Evolutionary conservation across 2,329 filamentous ascomycete genomes (phyloP), one percentile per base, ranked within the genome.

Genomic region (Pseudogymnoascus sp.): DNA sequence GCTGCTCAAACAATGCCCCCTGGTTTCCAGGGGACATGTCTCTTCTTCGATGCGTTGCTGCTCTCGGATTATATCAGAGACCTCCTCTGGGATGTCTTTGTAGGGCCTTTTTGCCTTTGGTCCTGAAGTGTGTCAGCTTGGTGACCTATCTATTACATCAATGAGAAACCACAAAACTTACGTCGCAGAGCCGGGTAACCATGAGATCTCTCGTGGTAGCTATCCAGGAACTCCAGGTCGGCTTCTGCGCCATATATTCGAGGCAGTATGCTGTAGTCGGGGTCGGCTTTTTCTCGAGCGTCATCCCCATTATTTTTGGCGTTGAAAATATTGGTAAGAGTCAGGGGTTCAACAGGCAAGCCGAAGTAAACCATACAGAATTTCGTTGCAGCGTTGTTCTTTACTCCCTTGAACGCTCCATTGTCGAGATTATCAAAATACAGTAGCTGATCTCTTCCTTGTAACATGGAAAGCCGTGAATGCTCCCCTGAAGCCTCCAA

Each of bases 301-400:
- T 69, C 67, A 17, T 69, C 58, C 6, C 63, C 35, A 27, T 68
- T 62, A 10, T 60, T 58, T 13, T 9, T 31, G 2, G 65, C 63
- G 10, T 64, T 63, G 3, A 61, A n/a, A 12, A 71, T 62, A 41
- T 72, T 72, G n/a, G 65, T 68, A 2, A 55, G 10, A 9, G 69
- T 70, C 15, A 71, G 33, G 5, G 69, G 65, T 27, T 65, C 67
- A 25, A 73, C 66, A 6, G 71, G 71, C 8, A 72, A 62, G 10
- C 71, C 71, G 58, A 71, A 73, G 55, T 70, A 61, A 10, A 69
- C 33, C 71, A 73, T 72, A 7, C 69, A 65, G 13, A 73, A 59
- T 60, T 72, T 73, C 5, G 70, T 72, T 5, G 65, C 62, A 12
- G 70, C 44, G 44, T 72, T 73, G 21, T 72, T 65, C 5, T 63